These are phyloP conservation scores for Sphaerulina populicola DNA, from an alignment of 2,329 filamentous ascomycete species.

Conservation along the genomic window DNA sequence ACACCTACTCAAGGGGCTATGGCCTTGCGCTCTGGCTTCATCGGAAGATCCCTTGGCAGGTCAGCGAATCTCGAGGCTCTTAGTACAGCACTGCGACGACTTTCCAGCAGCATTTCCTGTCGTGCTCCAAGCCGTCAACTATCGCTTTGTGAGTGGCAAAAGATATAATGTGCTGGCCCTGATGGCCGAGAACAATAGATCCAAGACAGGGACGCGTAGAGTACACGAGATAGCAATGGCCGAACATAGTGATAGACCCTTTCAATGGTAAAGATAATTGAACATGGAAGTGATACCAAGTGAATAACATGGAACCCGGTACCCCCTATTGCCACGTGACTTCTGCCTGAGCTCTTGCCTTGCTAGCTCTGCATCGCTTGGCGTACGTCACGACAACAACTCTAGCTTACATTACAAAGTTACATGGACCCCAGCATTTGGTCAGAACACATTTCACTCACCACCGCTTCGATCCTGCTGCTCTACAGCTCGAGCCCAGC, in stretches of 20 bases:
- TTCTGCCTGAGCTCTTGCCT: too few relatives aligned
- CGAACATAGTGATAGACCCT: slow-evolving; percentile 2
- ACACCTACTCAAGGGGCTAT: slow-evolving; percentile 12
- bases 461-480: background rate
- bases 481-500: background rate
- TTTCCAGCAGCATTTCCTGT: slow-evolving; percentile 13
- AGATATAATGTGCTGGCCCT: slow-evolving; percentile 5
- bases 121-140: slow-evolving; percentile 12
- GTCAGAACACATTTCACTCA: background rate
- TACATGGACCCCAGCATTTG: too few relatives aligned
- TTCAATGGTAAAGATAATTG: slow-evolving; percentile 3
- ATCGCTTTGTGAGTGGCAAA: slow-evolving; percentile 9
- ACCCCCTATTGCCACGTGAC: too few relatives aligned
- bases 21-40: slow-evolving; percentile 7
- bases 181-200: background rate
- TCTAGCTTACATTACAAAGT: too few relatives aligned
- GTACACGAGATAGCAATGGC: background rate
- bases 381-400: too few relatives aligned
- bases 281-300: too few relatives aligned
- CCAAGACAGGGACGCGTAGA: background rate
- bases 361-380: too few relatives aligned
- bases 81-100: slow-evolving; percentile 14
- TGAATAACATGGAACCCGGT: too few relatives aligned
- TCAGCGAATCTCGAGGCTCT: slow-evolving; percentile 10
- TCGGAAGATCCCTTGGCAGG: slow-evolving; percentile 5